phyloP scores from a whole-genome alignment of 306 rosid genomes.

The Fagus crenata region DNA sequence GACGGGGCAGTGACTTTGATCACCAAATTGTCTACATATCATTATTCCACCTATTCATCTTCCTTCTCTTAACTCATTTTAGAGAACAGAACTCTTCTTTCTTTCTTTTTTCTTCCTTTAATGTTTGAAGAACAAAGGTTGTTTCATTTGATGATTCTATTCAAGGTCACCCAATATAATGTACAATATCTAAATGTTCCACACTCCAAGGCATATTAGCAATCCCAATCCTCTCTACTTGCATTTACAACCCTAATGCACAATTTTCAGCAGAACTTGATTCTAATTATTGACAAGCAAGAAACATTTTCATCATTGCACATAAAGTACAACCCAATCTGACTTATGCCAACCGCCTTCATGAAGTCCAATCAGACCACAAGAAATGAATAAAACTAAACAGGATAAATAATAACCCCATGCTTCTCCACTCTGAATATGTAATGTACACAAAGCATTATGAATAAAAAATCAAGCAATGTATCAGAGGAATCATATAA shows the following conservation, averaged over 20 bases:
- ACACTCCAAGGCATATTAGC: neutral
- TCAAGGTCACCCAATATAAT: neutral
- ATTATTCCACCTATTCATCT: neutral
- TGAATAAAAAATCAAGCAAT: neutral
- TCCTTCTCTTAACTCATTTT: neutral
- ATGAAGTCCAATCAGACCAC: neutral
- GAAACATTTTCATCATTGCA: neutral
- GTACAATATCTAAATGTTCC: neutral
- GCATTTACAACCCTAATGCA: neutral
- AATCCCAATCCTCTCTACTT: neutral
- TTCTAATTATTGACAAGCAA: neutral
- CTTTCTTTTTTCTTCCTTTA: neutral
- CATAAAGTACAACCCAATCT: neutral
- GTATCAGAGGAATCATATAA: conserved; percentile 11
- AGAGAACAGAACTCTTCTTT: neutral
- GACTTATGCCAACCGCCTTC: neutral
- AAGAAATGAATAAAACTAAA: neutral
- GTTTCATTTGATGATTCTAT: neutral
- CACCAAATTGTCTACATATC: neutral
- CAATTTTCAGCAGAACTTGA: neutral
- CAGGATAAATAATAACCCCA: neutral
- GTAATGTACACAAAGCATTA: neutral
- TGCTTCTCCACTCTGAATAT: neutral
- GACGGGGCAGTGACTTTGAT: neutral
- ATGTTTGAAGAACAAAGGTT: neutral